A percentile compares a stretch with the other conserved stretches of the same genome.
These are phyloP conservation scores for Trichosporon inkin DNA, from an alignment of 1,284 basidiomycete species.

Conservation along the genomic window DNA sequence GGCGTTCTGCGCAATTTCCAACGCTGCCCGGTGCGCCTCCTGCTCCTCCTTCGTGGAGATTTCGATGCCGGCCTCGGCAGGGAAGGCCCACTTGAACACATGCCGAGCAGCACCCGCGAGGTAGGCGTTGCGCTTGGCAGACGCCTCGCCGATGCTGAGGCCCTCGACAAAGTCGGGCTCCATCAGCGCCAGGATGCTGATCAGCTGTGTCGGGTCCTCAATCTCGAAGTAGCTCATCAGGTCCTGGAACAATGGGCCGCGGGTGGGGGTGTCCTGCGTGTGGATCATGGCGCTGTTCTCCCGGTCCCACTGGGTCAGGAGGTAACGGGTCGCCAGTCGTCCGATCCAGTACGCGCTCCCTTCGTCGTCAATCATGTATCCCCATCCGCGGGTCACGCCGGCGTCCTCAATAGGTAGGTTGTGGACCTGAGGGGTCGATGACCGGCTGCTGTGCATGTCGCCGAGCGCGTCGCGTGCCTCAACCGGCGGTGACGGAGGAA, in stretches of 20 bases:
- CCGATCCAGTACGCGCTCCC: slow-evolving; percentile 45
- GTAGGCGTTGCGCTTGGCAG: slow-evolving; percentile 38
- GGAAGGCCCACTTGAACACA: slow-evolving; percentile 42
- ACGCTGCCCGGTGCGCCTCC: slow-evolving; percentile 27
- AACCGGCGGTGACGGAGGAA: slow-evolving; percentile 16
- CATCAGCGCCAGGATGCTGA: slow-evolving; percentile 35
- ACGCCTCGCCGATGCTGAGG: slow-evolving; percentile 32
- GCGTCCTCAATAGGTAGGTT: slow-evolving; percentile 37
- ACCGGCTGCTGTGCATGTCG: not conserved
- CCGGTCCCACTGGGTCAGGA: slow-evolving; percentile 35
- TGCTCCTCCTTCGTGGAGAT: slow-evolving; percentile 12
- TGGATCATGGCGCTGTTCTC: slow-evolving; percentile 30
- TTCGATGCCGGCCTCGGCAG: slow-evolving; percentile 23
- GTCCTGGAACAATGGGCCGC: slow-evolving; percentile 35
- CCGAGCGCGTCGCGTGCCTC: slow-evolving; percentile 8
- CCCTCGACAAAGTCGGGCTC: slow-evolving; percentile 26
- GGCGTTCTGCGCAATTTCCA: slow-evolving; percentile 26
- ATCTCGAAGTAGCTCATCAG: slow-evolving; percentile 39
- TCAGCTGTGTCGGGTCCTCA: slow-evolving; percentile 35
- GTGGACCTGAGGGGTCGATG: not conserved
- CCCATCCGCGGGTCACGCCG: slow-evolving; percentile 40
- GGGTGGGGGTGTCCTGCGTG: slow-evolving; percentile 20
- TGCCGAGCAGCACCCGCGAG: slow-evolving; percentile 38
- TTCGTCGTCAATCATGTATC: slow-evolving; percentile 46
- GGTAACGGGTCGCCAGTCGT: slow-evolving; percentile 37